Percentiles rank a stretch among this genome's conserved stretches.
Conservation (phyloP, 1,284 basidiomycete species). For the Sutorius eximius region DNA sequence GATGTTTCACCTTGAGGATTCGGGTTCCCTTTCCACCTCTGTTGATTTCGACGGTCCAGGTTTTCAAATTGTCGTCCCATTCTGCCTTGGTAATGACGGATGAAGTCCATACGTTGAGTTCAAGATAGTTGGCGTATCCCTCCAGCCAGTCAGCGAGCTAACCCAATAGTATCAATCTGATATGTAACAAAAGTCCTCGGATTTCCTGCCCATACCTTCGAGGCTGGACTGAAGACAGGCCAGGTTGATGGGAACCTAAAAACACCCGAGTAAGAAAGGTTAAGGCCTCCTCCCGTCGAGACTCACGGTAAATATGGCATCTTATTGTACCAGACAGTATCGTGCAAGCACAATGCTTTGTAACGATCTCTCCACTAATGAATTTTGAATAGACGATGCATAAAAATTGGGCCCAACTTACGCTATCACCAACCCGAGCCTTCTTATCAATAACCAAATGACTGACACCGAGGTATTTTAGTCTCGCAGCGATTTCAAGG, state of each 20-base stretch:
- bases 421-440: slow-evolving; percentile 36
- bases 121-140: slow-evolving; percentile 52
- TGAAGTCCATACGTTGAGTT: slow-evolving; percentile 58
- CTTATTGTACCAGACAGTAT: slow-evolving; percentile 30
- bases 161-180: background rate
- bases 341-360: slow-evolving; percentile 33
- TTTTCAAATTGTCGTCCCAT: slow-evolving; percentile 36
- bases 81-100: slow-evolving; percentile 41
- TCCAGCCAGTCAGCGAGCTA: slow-evolving; percentile 63
- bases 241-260: slow-evolving; percentile 40
- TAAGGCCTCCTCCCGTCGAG: background rate
- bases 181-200: background rate
- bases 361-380: slow-evolving; percentile 37
- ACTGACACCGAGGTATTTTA: slow-evolving; percentile 38
- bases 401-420: slow-evolving; percentile 1
- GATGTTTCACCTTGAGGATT: slow-evolving; percentile 36
- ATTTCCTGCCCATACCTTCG: slow-evolving; percentile 23
- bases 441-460: slow-evolving; percentile 39
- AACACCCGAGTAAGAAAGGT: background rate
- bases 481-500: slow-evolving; percentile 37
- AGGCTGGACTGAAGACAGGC: slow-evolving; percentile 41
- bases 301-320: slow-evolving; percentile 32
- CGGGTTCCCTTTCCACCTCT: slow-evolving; percentile 28
- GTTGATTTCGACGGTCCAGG: slow-evolving; percentile 40
- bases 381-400: slow-evolving; percentile 2